Evolutionary conservation across 2,329 filamentous ascomycete genomes (phyloP), one percentile per base, ranked within the genome.

Genomic region (Claviceps humidiphila): DNA sequence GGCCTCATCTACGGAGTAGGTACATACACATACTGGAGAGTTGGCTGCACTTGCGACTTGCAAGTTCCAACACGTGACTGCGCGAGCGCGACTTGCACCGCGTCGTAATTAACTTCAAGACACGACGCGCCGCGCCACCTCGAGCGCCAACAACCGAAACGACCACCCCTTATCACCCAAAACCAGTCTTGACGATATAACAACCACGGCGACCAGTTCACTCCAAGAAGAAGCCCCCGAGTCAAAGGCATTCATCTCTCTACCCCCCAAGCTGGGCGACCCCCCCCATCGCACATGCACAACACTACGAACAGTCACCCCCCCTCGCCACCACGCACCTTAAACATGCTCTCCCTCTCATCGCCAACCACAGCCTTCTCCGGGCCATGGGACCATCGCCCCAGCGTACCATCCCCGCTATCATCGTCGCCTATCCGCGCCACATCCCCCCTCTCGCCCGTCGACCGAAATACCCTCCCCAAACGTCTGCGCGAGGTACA

Each of bases 381-480:
- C 49, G 64, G 67, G 52, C 61, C 66, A 37, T 74, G 72, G 64
- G 66, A 71, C 48, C 64, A 74, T 63, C 71, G 71, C 16, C 78
- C 78, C 2, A 55, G 65, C 39, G 66, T 73, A 34, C 66, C 79
- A 1, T 82, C 79, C 47, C 78, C 77, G 5, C 74, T 81, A 4
- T 79, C 79, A 2, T 82, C 78, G 2, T 80, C 78, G 2, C 78
- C 78, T 13, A 64, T 80, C 50, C 76, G 77, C 58, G 71, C 73
- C n/a, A 70, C 73, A 5, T 74, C 76, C 11, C 67, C 69, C 11
- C 65, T 74, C 8, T 73, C 72, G 1, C 66, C 70, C 17, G 66
- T 70, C 55, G 61, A 75, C 52, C 62, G 64, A 16, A 74, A 75
- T 57, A 53, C 64, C n/a, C 60, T 68, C 20, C 61, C 63, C n/a